A percentile compares a stretch with the other conserved stretches of the same genome.
These are phyloP conservation scores for Falciphora oryzae DNA, from an alignment of 2,329 filamentous ascomycete genomes.

Conservation along the genomic window DNA sequence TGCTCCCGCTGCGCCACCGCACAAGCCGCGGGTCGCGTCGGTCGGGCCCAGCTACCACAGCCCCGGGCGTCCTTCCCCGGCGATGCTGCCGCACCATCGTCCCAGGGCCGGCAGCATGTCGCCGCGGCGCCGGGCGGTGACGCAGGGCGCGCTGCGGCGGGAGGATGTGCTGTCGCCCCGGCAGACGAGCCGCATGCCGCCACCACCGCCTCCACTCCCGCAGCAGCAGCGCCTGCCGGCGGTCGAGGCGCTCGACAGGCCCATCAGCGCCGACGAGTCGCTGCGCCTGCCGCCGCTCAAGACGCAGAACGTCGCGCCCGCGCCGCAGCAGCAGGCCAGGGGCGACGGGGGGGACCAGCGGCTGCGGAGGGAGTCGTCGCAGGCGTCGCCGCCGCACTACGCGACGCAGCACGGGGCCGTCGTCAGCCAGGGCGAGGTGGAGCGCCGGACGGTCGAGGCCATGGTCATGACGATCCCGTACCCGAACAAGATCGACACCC, in stretches of 20 bases:
- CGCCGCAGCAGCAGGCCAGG: constrained; percentile 18
- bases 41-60: background rate
- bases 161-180: background rate
- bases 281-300: constrained; percentile 49
- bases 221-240: constrained; percentile 7
- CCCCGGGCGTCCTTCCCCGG: too few species aligned
- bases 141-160: background rate
- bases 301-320: constrained; percentile 29
- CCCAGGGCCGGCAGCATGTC: too few species aligned
- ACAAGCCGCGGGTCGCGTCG: background rate
- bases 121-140: background rate
- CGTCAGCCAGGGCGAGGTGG: constrained; percentile 20
- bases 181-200: constrained; percentile 3
- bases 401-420: background rate
- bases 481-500: constrained; percentile 67
- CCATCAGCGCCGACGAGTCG: constrained; percentile 40
- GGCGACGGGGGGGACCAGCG: background rate
- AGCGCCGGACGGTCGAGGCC: constrained; percentile 51
- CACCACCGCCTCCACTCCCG: constrained; percentile 4
- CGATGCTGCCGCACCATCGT: background rate
- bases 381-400: constrained; percentile 2
- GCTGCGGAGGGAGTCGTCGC: background rate
- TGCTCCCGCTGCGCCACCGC: too few species aligned
- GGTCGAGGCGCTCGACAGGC: constrained; percentile 25
- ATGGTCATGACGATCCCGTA: constrained; percentile 73